Evolutionary conservation across 768 basidiomycete genomes (phyloP), one percentile per base, ranked within the genome.

Genomic region (Coprinopsis strossmayeri): DNA sequence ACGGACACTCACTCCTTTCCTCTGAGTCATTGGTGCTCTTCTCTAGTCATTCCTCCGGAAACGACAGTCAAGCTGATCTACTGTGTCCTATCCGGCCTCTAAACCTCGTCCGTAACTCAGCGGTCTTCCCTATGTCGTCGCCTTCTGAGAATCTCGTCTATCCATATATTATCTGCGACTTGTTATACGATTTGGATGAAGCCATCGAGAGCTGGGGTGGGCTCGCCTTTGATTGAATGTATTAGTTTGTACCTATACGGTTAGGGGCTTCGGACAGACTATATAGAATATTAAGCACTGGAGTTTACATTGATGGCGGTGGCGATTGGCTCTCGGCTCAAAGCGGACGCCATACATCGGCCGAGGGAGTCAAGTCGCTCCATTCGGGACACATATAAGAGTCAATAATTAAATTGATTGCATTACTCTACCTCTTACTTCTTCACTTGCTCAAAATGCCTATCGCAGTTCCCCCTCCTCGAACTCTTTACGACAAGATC

Each of bases 401-500:
- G 32, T 42, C 42, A 34, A 28, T 38, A 34, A 34, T 43, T 51
- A 48, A 30, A 23, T 49, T 41, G 39, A 35, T 44, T 41, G 49
- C 51, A 17, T 34, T 40, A 38, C 51, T 49, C 43, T 42, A 27
- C 41, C 51, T 47, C 53, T 46, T 13, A 45, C 48, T 35, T 51
- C 40, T 34, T 40, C 42, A 38, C 42, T n/a, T 25, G 38, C 54
- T 26, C 34, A 34, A 26, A 38, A 77, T 76, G 74, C 69, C 75
- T 50, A 61, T 65, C 45, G 63, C 69, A 23, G 55, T 68, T 34
- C 52, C 66, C 46, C 67, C 73, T 18, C 91, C 91, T 9, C 83
- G 91, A 53, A 97, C 95, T 28, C 74, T 98, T 25, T 96, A 97
- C 68, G 95, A 98, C 69, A 97, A 97, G 72, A 91, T 97, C 55